phyloP scores from a whole-genome alignment of 257 asterid species.

The Lavandula angustifolia region DNA sequence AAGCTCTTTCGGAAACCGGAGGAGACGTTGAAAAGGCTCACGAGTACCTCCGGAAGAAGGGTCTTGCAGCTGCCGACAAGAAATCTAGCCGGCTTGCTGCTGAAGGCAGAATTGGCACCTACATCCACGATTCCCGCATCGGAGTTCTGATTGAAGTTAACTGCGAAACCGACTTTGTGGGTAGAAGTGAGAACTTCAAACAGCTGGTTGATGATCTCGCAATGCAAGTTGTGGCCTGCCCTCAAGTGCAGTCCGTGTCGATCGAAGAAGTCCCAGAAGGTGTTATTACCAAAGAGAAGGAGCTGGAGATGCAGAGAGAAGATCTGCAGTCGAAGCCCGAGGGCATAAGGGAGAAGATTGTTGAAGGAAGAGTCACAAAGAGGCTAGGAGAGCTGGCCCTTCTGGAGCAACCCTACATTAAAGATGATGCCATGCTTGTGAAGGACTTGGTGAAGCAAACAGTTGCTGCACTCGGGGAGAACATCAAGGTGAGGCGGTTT shows the following conservation, averaged over 20 bases:
- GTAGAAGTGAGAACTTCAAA: slow-evolving; percentile 74
- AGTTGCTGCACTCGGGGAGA: slow-evolving; percentile 88
- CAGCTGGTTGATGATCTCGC: slow-evolving; percentile 81
- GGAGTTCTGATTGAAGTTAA: slow-evolving; percentile 95
- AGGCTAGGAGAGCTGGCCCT: slow-evolving; percentile 91
- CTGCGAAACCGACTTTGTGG: slow-evolving; percentile 97
- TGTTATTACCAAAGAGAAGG: slow-evolving; percentile 62
- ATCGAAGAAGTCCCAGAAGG: slow-evolving; percentile 72
- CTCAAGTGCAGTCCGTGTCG: slow-evolving; percentile 75
- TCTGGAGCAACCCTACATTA: slow-evolving; percentile 79
- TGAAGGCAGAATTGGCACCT: slow-evolving; percentile 91
- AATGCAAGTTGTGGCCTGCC: slow-evolving; percentile 94
- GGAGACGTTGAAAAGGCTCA: slow-evolving; percentile 92
- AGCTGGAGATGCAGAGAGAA: slow-evolving; percentile 92
- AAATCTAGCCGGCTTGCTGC: slow-evolving; percentile 94
- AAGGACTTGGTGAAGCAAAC: slow-evolving; percentile 94
- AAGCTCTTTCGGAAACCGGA: slow-evolving; percentile 86
- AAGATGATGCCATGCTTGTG: slow-evolving; percentile 65
- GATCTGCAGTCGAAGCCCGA: slow-evolving; percentile 90
- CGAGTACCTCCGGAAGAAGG: slow-evolving; percentile 88
- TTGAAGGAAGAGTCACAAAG: slow-evolving; percentile 84
- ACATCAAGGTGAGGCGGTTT: slow-evolving; percentile 82
- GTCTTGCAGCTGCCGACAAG: slow-evolving; percentile 92
- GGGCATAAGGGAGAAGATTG: slow-evolving; percentile 78
- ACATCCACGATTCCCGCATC: slow-evolving; percentile 90